These are phyloP conservation scores for Phytophthora ohioensis DNA, from an alignment of 352 stramenopile genomes.

Conservation along the genomic window DNA sequence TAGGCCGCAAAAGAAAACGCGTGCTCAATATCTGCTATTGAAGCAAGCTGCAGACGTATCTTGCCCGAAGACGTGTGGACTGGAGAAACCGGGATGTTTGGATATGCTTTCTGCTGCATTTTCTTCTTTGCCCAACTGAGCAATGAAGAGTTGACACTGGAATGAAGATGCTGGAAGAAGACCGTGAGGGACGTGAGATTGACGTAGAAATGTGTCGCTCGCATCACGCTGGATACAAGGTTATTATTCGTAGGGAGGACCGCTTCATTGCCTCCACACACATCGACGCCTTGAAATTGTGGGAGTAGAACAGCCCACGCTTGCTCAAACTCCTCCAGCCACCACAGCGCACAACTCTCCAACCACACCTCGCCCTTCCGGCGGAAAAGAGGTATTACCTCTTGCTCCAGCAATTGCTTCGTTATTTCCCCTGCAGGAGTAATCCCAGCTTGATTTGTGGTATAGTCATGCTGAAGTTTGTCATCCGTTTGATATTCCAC, in stretches of 20 bases:
- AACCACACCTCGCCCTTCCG: slow-evolving; percentile 72
- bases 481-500: slow-evolving; percentile 79
- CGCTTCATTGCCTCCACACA: slow-evolving; percentile 28
- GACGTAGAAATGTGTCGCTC: slow-evolving; percentile 75
- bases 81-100: slow-evolving; percentile 22
- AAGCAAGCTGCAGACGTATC: slow-evolving; percentile 48
- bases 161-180: slow-evolving; percentile 87
- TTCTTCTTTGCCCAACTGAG: slow-evolving; percentile 73
- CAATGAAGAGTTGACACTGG: slow-evolving; percentile 67
- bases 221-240: slow-evolving; percentile 53
- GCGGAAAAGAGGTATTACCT: slow-evolving; percentile 76
- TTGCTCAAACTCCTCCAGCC: slow-evolving; percentile 89
- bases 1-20: slow-evolving; percentile 85
- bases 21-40: slow-evolving; percentile 83
- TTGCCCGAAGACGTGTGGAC: slow-evolving; percentile 17
- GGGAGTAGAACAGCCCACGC: slow-evolving; percentile 72
- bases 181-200: slow-evolving; percentile 88
- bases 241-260: slow-evolving; percentile 24
- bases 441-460: slow-evolving; percentile 64
- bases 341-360: slow-evolving; percentile 84
- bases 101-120: slow-evolving; percentile 41
- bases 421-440: slow-evolving; percentile 61
- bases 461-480: slow-evolving; percentile 66
- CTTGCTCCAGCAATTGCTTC: slow-evolving; percentile 67
- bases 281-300: slow-evolving; percentile 72